Conservation (phyloP, 352 stramenopile species). For the Phytopythium vexans region DNA sequence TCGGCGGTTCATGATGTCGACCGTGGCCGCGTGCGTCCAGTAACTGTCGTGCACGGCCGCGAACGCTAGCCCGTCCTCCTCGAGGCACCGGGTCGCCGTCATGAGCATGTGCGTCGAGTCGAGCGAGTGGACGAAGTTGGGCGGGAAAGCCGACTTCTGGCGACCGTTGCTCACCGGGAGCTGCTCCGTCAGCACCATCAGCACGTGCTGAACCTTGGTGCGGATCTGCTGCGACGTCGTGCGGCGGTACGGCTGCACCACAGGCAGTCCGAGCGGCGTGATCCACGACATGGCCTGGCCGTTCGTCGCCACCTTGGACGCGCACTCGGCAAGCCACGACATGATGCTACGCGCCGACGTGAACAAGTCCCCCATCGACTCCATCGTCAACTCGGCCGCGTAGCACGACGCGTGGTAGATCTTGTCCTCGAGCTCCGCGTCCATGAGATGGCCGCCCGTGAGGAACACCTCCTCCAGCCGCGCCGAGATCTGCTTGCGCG, state of each 20-base stretch:
- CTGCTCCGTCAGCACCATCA: conserved; percentile 78
- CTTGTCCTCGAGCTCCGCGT: conserved; percentile 77
- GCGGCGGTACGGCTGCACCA: conserved; percentile 97
- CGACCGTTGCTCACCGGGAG: conserved; percentile 60
- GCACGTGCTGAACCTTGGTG: conserved; percentile 87
- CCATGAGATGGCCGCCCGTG: conserved; percentile 72
- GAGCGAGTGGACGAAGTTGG: conserved; percentile 99
- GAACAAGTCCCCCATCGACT: conserved; percentile 97
- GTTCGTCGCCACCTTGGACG: conserved; percentile 63
- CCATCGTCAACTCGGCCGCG: conserved; percentile 94
- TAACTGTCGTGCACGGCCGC: conserved; percentile 99
- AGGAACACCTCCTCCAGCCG: conserved; percentile 93
- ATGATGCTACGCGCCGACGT: conserved; percentile 95
- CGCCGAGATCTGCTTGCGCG: conserved; percentile 96
- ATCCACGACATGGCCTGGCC: conserved; percentile 98
- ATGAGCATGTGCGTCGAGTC: conserved; percentile 99
- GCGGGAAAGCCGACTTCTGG: conserved; percentile 97
- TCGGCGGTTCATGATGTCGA: conserved; percentile 96
- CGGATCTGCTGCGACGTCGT: conserved; percentile 71
- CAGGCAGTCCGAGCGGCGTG: conserved; percentile 97
- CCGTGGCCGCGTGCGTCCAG: conserved; percentile 96
- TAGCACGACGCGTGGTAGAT: conserved; percentile 91
- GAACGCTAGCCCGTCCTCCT: conserved; percentile 92
- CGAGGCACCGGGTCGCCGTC: conserved; percentile 93
- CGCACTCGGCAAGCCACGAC: conserved; percentile 80